Conservation (phyloP, 163 green algal genomes). For the Chlorella variabilis region DNA sequence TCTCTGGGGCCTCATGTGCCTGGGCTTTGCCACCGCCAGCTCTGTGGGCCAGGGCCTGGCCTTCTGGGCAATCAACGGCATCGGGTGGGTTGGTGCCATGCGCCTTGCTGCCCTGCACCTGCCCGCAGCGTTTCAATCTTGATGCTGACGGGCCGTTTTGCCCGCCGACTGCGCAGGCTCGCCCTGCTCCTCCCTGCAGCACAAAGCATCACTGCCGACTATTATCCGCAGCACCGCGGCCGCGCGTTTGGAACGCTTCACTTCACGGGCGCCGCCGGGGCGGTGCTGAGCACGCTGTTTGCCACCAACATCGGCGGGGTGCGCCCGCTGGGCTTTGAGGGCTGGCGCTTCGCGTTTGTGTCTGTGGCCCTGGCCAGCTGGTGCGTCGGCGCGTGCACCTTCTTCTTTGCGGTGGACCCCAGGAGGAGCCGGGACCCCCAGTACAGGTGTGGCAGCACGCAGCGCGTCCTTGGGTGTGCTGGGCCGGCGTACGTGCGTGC, state of each 20-base stretch:
- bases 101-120: background rate
- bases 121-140: background rate
- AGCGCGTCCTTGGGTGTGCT: too few relatives aligned
- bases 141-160: too few relatives aligned
- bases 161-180: too few relatives aligned
- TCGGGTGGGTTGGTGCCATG: conserved; percentile 33
- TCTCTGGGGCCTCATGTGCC: conserved; percentile 48
- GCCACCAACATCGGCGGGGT: conserved; percentile 55
- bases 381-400: conserved; percentile 50
- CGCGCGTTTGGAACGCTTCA: conserved; percentile 68
- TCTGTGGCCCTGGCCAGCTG: conserved; percentile 51
- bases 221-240: conserved; percentile 47
- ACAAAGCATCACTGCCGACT: conserved; percentile 69
- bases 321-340: conserved; percentile 46
- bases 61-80: conserved; percentile 64
- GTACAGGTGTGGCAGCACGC: too few relatives aligned
- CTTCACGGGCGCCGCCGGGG: conserved; percentile 55
- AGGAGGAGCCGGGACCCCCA: background rate
- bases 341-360: conserved; percentile 69
- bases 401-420: conserved; percentile 30
- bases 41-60: background rate
- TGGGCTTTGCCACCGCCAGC: conserved; percentile 43
- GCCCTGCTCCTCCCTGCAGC: conserved; percentile 67
- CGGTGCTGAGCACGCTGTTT: conserved; percentile 57
- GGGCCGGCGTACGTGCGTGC: too few relatives aligned